Conservation (phyloP, 495 filamentous ascomycete species). For the Acidomyces sp. region DNA sequence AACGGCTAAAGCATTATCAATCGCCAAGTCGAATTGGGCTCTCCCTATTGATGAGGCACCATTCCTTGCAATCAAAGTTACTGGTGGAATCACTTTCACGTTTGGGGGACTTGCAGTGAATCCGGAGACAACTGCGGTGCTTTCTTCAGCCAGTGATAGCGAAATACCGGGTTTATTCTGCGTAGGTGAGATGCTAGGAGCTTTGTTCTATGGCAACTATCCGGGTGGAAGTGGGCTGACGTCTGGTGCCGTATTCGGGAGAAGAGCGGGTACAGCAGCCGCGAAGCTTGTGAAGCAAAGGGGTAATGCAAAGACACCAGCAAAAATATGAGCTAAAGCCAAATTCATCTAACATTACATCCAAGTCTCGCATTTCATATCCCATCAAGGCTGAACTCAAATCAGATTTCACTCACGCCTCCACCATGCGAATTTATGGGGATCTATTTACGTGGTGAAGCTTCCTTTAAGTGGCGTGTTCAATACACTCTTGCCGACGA, state of each 20-base stretch:
- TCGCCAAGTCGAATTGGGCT: constrained; percentile 54
- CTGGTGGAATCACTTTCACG: constrained; percentile 50
- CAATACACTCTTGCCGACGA: constrained; percentile 16
- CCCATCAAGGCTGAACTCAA: too few relatives aligned
- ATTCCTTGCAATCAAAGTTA: constrained; percentile 46
- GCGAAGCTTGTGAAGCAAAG: too few relatives aligned
- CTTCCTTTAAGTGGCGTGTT: constrained; percentile 17
- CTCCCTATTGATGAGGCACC: constrained; percentile 40
- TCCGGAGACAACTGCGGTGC: constrained; percentile 34
- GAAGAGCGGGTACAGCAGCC: constrained; percentile 36
- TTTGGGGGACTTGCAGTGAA: constrained; percentile 48
- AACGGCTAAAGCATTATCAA: constrained; percentile 20
- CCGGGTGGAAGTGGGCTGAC: constrained; percentile 52
- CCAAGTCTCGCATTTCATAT: too few relatives aligned
- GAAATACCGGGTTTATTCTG: constrained; percentile 42
- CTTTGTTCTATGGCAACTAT: constrained; percentile 51
- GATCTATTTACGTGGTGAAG: constrained; percentile 4
- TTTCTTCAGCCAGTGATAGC: constrained; percentile 29
- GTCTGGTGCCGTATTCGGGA: constrained; percentile 43
- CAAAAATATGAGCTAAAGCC: too few relatives aligned
- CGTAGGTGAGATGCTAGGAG: constrained; percentile 50
- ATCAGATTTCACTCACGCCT: too few relatives aligned
- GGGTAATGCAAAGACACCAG: too few relatives aligned
- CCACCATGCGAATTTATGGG: too few relatives aligned
- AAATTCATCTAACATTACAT: too few relatives aligned